These are phyloP conservation scores for Chenopodium suecicum DNA, from an alignment of 148 eudicot species.

Conservation along the genomic window DNA sequence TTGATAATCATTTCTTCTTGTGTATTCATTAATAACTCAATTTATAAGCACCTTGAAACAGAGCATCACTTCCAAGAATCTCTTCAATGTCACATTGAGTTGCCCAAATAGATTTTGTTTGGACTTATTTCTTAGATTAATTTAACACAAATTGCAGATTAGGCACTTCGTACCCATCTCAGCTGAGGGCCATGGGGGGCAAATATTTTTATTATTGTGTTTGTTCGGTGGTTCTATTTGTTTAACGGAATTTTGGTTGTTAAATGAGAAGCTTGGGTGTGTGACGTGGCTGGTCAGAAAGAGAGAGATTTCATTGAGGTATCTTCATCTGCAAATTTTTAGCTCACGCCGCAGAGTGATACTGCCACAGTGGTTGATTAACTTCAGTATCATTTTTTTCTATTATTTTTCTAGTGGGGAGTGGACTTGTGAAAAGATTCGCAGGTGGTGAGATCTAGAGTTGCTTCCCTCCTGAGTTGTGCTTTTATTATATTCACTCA, in stretches of 20 bases:
- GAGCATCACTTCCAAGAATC: neutral
- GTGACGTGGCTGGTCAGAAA: neutral
- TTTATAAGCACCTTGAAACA: neutral
- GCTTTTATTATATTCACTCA: neutral
- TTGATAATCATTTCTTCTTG: neutral
- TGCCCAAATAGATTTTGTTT: neutral
- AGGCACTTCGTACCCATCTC: too few species aligned
- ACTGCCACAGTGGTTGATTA: neutral
- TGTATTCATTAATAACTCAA: neutral
- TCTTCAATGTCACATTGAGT: neutral
- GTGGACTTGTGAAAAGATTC: neutral
- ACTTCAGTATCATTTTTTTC: neutral
- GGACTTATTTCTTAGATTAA: neutral
- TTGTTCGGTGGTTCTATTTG: neutral
- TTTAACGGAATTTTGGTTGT: neutral
- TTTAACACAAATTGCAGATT: neutral
- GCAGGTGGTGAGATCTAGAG: neutral
- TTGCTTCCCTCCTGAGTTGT: neutral
- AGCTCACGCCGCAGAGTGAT: neutral
- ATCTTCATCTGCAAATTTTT: too few species aligned
- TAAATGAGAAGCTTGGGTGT: neutral
- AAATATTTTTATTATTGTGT: too few species aligned
- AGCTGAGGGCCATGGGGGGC: neutral
- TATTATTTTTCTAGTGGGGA: neutral
- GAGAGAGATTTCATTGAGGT: neutral